Evolutionary conservation across 1,284 basidiomycete genomes (phyloP), one percentile per base, ranked within the genome.

Genomic region (Boletus mariae): DNA sequence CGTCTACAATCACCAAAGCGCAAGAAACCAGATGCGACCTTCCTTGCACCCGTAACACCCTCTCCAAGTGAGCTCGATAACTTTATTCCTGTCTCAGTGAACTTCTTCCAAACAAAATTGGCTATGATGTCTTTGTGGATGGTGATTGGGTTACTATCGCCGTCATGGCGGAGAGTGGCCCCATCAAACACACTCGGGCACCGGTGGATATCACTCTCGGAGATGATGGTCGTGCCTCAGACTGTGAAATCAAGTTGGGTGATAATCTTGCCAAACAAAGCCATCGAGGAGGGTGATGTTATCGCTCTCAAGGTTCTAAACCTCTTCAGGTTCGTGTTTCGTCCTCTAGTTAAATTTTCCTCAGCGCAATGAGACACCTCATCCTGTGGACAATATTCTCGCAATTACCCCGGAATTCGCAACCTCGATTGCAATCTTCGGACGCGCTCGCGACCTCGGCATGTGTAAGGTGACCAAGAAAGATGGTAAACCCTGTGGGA

Each of bases 71-170:
- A 66, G 80, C 67, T 12, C 17, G 17, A 23, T 50, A 52, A 28
- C 75, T 99, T 32, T 98, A 99, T 74, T 92, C 92, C 5, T 81
- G 87, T 45, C 80, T 92, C n/a, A n/a, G n/a, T 20, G 17, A 20
- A 11, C 80, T 90, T 0, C 78, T 85, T 8, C 81, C 86, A 0
- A 85, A 90, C 61, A 88, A 90, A 59, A 83, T 87, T 52, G 86
- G 86, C 12, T 95, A 94, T 69, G 92, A 97, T 48, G 80, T 99
- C 0, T 94, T 95, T 2, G 85, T 98, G 4, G 82, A 84, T 5
- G 90, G 91, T 2, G 96, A 98, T 69, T 98, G 90, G 87, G 80
- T 95, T 44, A 90, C 90, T 8, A 89, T 96, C 49, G 92, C 89
- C 2, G 92, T 94, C 7, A 82, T 96, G 23, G 92, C 91, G 5